These are phyloP conservation scores for Sphaceloma murrayae DNA, from an alignment of 2,329 filamentous ascomycete species.

Conservation along the genomic window DNA sequence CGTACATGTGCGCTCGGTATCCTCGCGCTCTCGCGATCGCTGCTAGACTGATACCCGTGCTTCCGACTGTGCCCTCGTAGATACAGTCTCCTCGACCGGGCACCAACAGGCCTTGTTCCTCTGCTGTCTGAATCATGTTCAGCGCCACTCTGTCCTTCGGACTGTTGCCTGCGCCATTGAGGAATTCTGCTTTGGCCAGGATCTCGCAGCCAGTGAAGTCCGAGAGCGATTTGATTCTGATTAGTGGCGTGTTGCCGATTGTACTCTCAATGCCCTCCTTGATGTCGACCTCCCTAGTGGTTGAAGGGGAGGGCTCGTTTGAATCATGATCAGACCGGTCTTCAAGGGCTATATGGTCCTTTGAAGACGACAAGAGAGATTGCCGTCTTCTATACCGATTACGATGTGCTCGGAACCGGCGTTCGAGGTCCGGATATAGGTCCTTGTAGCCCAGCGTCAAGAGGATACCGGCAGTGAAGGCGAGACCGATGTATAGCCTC, in stretches of 20 bases:
- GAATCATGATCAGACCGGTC: conserved; percentile 23
- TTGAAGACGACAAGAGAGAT: conserved; percentile 23
- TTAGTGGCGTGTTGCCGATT: conserved; percentile 86
- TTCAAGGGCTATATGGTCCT: conserved; percentile 31
- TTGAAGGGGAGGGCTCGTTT: neutral
- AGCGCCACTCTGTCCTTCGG: conserved; percentile 94
- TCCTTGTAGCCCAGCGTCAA: conserved; percentile 72
- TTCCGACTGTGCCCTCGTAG: conserved; percentile 95
- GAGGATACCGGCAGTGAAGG: conserved; percentile 65
- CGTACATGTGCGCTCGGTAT: conserved; percentile 79
- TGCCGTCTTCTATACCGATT: conserved; percentile 21
- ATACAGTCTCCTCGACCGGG: conserved; percentile 84
- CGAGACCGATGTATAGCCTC: conserved; percentile 18
- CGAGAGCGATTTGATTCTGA: conserved; percentile 76
- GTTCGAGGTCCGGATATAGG: conserved; percentile 64
- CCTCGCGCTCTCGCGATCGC: conserved; percentile 79
- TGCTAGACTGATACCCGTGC: conserved; percentile 89
- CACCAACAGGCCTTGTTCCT: conserved; percentile 62
- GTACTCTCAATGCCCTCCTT: conserved; percentile 77
- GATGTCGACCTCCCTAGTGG: conserved; percentile 34
- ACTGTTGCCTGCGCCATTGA: conserved; percentile 88
- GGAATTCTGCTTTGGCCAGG: conserved; percentile 86
- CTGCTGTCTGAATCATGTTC: conserved; percentile 74
- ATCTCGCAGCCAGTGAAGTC: conserved; percentile 81
- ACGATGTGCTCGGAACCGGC: conserved; percentile 45